Evolutionary conservation across 2,329 filamentous ascomycete species (phyloP).

Genomic region (Apiospora koreana): DNA sequence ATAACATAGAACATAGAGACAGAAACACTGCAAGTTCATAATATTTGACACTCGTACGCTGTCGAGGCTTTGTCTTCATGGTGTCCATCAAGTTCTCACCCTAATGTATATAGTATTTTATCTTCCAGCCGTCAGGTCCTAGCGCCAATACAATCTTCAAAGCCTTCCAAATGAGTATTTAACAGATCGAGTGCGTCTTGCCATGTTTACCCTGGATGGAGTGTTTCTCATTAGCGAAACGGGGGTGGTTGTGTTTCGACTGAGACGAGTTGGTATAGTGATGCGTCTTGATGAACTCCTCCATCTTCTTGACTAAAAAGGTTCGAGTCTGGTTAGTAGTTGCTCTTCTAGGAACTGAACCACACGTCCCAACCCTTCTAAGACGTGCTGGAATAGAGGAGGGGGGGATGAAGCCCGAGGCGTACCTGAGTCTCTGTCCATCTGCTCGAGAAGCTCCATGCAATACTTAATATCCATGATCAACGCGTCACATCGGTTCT

Average conservation of each 20-base stretch:
- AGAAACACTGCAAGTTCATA: neutral
- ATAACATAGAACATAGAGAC: neutral
- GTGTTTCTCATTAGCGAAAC: slow-evolving; percentile 71
- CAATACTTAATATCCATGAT: slow-evolving; percentile 79
- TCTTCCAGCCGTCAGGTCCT: neutral
- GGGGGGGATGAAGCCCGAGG: too few species aligned
- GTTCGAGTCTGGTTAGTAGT: too few species aligned
- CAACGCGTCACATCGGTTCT: slow-evolving; percentile 77
- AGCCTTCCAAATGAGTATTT: slow-evolving; percentile 23
- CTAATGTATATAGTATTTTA: neutral
- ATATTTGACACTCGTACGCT: too few species aligned
- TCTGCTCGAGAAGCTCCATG: slow-evolving; percentile 67
- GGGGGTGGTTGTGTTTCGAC: slow-evolving; percentile 52
- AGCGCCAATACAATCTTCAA: neutral
- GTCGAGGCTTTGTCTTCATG: too few species aligned
- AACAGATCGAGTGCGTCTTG: slow-evolving; percentile 89
- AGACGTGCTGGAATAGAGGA: too few species aligned
- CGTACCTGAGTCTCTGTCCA: slow-evolving; percentile 64
- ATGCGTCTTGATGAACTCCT: slow-evolving; percentile 59
- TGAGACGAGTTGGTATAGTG: slow-evolving; percentile 56
- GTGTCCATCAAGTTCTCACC: too few species aligned
- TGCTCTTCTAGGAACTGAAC: too few species aligned
- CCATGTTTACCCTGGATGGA: slow-evolving; percentile 86
- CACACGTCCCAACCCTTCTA: too few species aligned
- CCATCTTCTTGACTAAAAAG: slow-evolving; percentile 60